Percentiles rank a stretch among this genome's conserved stretches.
These are phyloP conservation scores for Rhizopus stolonifer DNA, from an alignment of 371 early-diverging fungal genomes.

Conservation along the genomic window DNA sequence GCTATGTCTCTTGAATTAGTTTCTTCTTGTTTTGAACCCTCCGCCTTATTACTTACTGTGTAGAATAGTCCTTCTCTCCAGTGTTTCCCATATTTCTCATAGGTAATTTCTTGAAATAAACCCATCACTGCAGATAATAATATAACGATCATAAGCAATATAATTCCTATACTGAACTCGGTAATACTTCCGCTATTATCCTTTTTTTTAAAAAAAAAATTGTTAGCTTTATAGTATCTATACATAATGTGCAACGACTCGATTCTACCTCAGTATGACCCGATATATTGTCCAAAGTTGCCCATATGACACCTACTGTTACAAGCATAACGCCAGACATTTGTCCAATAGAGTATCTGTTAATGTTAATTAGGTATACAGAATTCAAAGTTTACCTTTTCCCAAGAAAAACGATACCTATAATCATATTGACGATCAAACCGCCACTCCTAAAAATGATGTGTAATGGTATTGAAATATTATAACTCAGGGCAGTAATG, in stretches of 20 bases:
- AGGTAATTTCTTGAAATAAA: conserved; percentile 80
- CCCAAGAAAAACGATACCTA: conserved; percentile 70
- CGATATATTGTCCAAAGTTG: conserved; percentile 55
- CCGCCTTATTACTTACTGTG: conserved; percentile 48
- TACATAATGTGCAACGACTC: background rate
- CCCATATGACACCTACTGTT: conserved; percentile 73
- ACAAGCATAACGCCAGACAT: conserved; percentile 74
- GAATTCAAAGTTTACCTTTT: conserved; percentile 55
- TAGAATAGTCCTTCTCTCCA: conserved; percentile 93
- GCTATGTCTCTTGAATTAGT: too few relatives aligned
- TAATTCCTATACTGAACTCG: conserved; percentile 75
- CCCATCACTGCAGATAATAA: conserved; percentile 81
- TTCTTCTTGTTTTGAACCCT: too few relatives aligned
- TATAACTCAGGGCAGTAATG: conserved; percentile 78
- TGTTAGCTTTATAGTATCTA: background rate
- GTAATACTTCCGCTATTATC: conserved; percentile 27
- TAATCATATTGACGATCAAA: conserved; percentile 80
- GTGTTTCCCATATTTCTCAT: conserved; percentile 75
- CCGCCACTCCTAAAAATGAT: conserved; percentile 88
- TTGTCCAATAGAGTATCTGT: conserved; percentile 32
- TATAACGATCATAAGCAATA: conserved; percentile 70
- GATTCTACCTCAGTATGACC: conserved; percentile 10
- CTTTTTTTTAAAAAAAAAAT: conserved; percentile 6
- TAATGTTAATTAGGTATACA: background rate
- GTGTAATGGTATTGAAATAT: conserved; percentile 84